Evolutionary conservation across 2,329 filamentous ascomycete genomes (phyloP).

Genomic region (Sporothrix schenckii): DNA sequence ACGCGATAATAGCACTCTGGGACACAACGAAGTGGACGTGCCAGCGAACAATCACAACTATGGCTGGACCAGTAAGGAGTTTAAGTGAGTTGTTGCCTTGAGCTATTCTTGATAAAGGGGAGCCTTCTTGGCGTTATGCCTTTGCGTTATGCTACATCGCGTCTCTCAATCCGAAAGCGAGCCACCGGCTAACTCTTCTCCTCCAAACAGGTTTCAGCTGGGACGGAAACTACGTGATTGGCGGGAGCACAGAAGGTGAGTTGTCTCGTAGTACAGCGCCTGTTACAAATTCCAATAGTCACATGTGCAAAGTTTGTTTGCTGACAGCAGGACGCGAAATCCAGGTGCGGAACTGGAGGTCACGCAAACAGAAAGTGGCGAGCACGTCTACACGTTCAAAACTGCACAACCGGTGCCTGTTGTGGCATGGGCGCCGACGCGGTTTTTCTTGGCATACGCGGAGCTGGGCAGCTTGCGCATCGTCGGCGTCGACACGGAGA

Average conservation of each 20-base stretch:
- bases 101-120: not conserved
- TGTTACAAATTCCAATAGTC: no score
- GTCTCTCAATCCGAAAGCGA: not conserved
- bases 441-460: slow-evolving; percentile 74
- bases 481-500: slow-evolving; percentile 60
- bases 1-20: slow-evolving; percentile 76
- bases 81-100: slow-evolving; percentile 55
- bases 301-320: not conserved
- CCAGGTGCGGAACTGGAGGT: slow-evolving; percentile 66
- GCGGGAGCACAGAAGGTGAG: slow-evolving; percentile 71
- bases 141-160: not conserved
- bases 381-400: slow-evolving; percentile 72
- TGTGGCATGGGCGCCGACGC: slow-evolving; percentile 74
- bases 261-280: not conserved
- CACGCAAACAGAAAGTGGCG: slow-evolving; percentile 72
- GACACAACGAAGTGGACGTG: slow-evolving; percentile 79
- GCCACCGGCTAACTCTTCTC: not conserved
- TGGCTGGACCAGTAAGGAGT: slow-evolving; percentile 70
- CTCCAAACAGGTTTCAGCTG: slow-evolving; percentile 68
- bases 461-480: slow-evolving; percentile 71
- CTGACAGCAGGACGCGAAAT: slow-evolving; percentile 1
- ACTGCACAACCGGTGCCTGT: slow-evolving; percentile 65
- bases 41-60: slow-evolving; percentile 68
- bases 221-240: slow-evolving; percentile 74
- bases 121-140: not conserved